A percentile compares a stretch with the other conserved stretches of the same genome.
phyloP scores from a whole-genome alignment of 176 grass and related monocot genomes.

The Oryza glaberrima region DNA sequence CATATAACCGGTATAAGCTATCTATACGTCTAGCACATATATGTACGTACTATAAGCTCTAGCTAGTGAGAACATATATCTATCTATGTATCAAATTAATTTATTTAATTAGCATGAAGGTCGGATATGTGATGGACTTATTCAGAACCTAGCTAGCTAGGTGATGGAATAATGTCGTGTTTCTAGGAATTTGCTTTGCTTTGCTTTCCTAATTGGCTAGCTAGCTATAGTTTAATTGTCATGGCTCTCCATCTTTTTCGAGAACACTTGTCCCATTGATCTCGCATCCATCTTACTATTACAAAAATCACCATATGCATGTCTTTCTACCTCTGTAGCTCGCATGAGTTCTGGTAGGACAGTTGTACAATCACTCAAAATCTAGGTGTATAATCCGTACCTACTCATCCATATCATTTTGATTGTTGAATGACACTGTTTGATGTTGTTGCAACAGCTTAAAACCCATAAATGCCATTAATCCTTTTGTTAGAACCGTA shows the following conservation, averaged over 20 bases:
- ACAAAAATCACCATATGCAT: neutral
- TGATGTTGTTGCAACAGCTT: slow-evolving; percentile 30
- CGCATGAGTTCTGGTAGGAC: neutral
- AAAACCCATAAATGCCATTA: slow-evolving; percentile 1
- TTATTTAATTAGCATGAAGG: neutral
- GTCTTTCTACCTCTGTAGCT: neutral
- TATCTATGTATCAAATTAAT: neutral
- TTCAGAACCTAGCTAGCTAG: neutral
- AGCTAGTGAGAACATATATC: neutral
- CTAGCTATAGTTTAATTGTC: neutral
- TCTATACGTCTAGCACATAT: too few species aligned
- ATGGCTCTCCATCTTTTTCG: neutral
- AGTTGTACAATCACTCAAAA: neutral
- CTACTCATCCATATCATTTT: neutral
- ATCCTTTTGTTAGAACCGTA: neutral
- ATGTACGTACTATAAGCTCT: neutral
- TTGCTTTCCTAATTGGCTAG: neutral
- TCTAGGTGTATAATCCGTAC: slow-evolving; percentile 1
- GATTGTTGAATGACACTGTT: neutral
- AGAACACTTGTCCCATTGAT: neutral
- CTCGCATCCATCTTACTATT: neutral
- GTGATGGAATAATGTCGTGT: neutral
- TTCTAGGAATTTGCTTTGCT: neutral
- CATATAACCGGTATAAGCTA: too few species aligned
- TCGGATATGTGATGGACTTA: neutral